These are phyloP conservation scores for Cyclocybe cylindracea DNA, from an alignment of 768 basidiomycete genomes.

Conservation along the genomic window DNA sequence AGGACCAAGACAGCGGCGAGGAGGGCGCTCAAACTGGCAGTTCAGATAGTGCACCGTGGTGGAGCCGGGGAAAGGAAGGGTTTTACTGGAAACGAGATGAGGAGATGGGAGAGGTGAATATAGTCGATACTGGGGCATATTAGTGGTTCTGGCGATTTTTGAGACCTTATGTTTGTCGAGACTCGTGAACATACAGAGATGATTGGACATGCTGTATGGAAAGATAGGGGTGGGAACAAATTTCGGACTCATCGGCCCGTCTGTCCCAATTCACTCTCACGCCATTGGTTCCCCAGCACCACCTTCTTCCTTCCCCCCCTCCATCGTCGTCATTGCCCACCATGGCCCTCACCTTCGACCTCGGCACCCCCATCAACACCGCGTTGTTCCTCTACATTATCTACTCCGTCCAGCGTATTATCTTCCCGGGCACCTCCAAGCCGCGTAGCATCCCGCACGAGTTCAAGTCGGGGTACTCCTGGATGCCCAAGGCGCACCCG, in stretches of 20 bases:
- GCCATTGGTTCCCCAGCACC: background rate
- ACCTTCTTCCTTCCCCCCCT: background rate
- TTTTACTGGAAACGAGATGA: conserved; percentile 1
- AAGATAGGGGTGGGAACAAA: too few species aligned
- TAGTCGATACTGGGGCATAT: background rate
- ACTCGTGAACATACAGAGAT: too few species aligned
- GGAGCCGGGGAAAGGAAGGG: background rate
- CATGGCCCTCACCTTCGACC: conserved; percentile 45
- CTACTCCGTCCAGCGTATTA: conserved; percentile 71
- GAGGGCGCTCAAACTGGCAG: too few species aligned
- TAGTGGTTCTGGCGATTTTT: background rate
- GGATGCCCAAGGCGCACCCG: conserved; percentile 85
- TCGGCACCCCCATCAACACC: conserved; percentile 79
- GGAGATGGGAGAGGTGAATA: background rate
- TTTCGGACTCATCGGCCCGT: too few species aligned
- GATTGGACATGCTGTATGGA: too few species aligned
- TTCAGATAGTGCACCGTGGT: background rate
- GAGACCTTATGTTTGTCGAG: too few species aligned
- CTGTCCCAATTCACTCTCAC: background rate
- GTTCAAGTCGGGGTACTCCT: conserved; percentile 86
- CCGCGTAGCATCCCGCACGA: conserved; percentile 58
- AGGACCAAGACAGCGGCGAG: too few species aligned
- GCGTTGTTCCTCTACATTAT: conserved; percentile 77
- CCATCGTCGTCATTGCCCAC: background rate
- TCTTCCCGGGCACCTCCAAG: conserved; percentile 65